These are phyloP conservation scores for Podila minutissima DNA, from an alignment of 192 early-diverging fungal species.

Conservation along the genomic window DNA sequence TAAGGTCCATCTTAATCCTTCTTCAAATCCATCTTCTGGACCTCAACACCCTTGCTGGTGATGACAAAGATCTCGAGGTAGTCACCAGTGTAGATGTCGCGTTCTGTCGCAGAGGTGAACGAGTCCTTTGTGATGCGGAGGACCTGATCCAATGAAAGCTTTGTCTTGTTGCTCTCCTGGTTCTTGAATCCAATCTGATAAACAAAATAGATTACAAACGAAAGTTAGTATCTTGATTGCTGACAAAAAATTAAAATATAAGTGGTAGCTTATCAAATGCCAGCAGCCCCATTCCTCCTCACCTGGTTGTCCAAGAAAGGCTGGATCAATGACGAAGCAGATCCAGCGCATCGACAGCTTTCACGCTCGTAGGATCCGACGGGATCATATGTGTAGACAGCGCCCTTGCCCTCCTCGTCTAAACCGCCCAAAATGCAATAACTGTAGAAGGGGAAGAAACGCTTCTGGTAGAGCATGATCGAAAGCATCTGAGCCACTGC, in stretches of 20 bases:
- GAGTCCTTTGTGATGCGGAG: slow-evolving; percentile 91
- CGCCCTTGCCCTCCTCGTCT: slow-evolving; percentile 89
- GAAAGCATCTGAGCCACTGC: slow-evolving; percentile 96
- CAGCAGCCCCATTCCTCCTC: neutral
- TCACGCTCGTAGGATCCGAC: slow-evolving; percentile 91
- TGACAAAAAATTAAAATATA: slow-evolving; percentile 4
- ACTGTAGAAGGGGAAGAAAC: slow-evolving; percentile 98
- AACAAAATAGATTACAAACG: neutral
- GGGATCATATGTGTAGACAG: slow-evolving; percentile 93
- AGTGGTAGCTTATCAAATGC: neutral
- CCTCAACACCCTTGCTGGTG: slow-evolving; percentile 77
- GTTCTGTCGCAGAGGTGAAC: slow-evolving; percentile 96
- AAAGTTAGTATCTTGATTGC: neutral
- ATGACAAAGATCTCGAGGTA: slow-evolving; percentile 92
- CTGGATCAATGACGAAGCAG: slow-evolving; percentile 91
- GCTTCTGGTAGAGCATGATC: slow-evolving; percentile 88
- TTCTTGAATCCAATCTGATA: slow-evolving; percentile 79
- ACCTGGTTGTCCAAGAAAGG: slow-evolving; percentile 98
- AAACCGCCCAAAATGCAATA: slow-evolving; percentile 92
- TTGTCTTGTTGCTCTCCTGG: slow-evolving; percentile 55
- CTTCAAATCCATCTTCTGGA: slow-evolving; percentile 85
- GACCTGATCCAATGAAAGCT: slow-evolving; percentile 69
- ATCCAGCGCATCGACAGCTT: slow-evolving; percentile 79
- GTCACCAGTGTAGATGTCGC: slow-evolving; percentile 99
- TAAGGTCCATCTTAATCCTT: slow-evolving; percentile 73